phyloP scores from a whole-genome alignment of 768 basidiomycete species.

The Tylopilus balloui region DNA sequence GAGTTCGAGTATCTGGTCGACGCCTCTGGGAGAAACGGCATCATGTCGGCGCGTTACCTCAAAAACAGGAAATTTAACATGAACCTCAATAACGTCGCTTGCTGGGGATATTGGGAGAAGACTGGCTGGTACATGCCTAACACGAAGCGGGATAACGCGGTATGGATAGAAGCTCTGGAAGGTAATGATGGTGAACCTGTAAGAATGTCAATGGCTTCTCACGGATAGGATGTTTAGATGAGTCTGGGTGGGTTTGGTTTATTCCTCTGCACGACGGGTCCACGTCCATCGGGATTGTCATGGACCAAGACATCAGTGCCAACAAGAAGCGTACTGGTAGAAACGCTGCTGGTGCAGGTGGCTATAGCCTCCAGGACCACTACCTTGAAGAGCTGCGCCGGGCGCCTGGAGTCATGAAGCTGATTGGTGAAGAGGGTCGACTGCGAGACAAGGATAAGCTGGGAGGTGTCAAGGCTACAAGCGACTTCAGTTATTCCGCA shows the following conservation, averaged over 20 bases:
- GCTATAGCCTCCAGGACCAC: neutral
- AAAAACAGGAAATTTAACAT: slow-evolving; percentile 33
- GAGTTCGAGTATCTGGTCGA: slow-evolving; percentile 9
- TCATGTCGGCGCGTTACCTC: slow-evolving; percentile 27
- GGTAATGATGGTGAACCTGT: neutral
- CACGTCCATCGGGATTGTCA: neutral
- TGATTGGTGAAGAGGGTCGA: neutral
- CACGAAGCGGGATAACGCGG: neutral
- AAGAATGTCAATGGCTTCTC: neutral
- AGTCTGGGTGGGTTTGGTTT: neutral
- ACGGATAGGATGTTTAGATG: neutral
- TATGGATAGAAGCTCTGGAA: neutral
- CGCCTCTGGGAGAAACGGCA: slow-evolving; percentile 11
- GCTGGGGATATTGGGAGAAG: slow-evolving; percentile 2
- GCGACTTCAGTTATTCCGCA: neutral
- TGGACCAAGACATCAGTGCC: neutral
- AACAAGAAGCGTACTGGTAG: neutral
- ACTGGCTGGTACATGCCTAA: neutral
- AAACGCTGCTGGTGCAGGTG: neutral
- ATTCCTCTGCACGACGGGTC: neutral
- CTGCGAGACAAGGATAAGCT: neutral
- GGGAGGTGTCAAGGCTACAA: neutral
- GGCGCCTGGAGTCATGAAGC: neutral
- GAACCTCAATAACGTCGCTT: slow-evolving; percentile 32
- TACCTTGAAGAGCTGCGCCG: neutral